Conservation (phyloP, 129 eudicot genomes). For the Ambrosia artemisiifolia region DNA sequence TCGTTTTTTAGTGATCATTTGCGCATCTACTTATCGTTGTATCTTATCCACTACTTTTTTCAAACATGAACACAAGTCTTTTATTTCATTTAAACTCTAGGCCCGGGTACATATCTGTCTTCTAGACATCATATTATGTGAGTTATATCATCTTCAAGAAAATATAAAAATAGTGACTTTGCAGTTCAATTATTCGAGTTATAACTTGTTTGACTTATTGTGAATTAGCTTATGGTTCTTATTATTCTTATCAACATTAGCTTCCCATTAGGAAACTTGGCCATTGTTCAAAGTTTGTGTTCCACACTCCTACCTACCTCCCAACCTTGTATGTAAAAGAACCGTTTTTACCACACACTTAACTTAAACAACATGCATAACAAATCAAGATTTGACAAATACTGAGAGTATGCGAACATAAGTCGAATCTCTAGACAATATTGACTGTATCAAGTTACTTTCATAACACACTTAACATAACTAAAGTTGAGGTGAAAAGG, state of each 20-base stretch:
- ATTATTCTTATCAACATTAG: too few species aligned
- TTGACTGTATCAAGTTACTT: constrained; percentile 18
- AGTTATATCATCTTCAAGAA: constrained; percentile 1
- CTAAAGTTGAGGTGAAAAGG: not conserved
- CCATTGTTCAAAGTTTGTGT: too few species aligned
- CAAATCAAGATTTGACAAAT: constrained; percentile 16
- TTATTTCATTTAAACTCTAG: not conserved
- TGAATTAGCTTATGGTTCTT: constrained; percentile 12
- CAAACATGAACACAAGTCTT: not conserved
- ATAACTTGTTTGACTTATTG: constrained; percentile 23
- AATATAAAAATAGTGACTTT: constrained; percentile 13
- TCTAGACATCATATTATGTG: not conserved
- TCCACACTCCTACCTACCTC: too few species aligned
- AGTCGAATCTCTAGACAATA: not conserved
- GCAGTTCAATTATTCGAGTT: constrained; percentile 15
- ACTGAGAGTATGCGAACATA: not conserved
- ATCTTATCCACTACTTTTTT: not conserved
- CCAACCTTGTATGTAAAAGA: too few species aligned
- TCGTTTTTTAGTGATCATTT: too few species aligned
- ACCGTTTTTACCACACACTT: constrained; percentile 12
- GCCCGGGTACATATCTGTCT: not conserved
- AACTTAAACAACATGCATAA: not conserved
- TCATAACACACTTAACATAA: not conserved
- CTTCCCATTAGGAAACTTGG: too few species aligned
- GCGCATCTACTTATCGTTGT: not conserved